phyloP scores from a whole-genome alignment of 768 basidiomycete species.

The Tricholoma hemisulphureum region DNA sequence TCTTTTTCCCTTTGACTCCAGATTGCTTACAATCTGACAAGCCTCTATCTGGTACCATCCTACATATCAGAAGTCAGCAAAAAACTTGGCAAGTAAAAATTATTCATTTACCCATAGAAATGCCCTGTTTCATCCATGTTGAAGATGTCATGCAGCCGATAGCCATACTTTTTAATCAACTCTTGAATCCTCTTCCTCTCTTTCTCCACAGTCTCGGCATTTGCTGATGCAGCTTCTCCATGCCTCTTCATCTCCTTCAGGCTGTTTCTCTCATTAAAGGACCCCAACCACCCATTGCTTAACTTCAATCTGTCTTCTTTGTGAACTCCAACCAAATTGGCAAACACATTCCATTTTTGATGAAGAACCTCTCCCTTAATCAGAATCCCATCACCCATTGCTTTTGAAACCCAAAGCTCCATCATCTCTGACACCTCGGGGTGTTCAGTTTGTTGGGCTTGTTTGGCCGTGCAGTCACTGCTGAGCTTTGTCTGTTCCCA shows the following conservation, averaged over 20 bases:
- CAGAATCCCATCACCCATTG: too few species aligned
- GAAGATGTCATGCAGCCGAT: too few species aligned
- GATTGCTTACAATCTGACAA: not conserved
- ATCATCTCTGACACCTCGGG: too few species aligned
- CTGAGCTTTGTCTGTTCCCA: conserved; percentile 6
- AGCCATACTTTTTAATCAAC: too few species aligned
- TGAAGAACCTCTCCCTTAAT: conserved; percentile 34
- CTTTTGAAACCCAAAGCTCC: too few species aligned
- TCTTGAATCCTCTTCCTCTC: too few species aligned
- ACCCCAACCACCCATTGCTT: conserved; percentile 34
- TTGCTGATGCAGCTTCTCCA: conserved; percentile 38
- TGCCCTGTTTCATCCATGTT: too few species aligned
- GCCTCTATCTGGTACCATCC: not conserved
- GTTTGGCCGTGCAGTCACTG: conserved; percentile 18
- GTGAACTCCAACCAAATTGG: conserved; percentile 28
- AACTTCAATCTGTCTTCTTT: conserved; percentile 30
- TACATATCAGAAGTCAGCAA: not conserved
- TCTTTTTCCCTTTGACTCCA: too few species aligned
- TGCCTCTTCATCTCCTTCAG: conserved; percentile 28
- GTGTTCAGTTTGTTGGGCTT: too few species aligned
- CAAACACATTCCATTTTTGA: conserved; percentile 35
- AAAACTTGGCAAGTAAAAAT: not conserved
- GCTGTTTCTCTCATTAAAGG: conserved; percentile 22
- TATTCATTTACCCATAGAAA: not conserved
- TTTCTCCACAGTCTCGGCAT: too few species aligned